Evolutionary conservation across 2,329 filamentous ascomycete genomes (phyloP).

Genomic region (Penicillium sclerotigenum): DNA sequence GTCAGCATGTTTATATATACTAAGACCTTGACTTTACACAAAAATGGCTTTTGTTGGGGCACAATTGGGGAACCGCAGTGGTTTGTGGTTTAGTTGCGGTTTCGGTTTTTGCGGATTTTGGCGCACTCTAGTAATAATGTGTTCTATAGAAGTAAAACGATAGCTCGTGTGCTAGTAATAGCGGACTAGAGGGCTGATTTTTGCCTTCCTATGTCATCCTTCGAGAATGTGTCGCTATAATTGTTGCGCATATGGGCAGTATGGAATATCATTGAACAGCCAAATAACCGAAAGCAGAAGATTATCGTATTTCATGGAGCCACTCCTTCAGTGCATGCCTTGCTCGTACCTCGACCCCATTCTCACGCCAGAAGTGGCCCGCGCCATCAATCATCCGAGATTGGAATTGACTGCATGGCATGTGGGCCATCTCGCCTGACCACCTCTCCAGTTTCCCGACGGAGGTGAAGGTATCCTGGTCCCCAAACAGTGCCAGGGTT

Average conservation of each 20-base stretch:
- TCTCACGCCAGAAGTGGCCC: constrained; percentile 63
- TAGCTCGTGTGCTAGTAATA: too few relatives aligned
- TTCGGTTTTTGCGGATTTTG: too few relatives aligned
- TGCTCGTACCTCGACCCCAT: constrained; percentile 46
- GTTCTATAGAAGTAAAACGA: too few relatives aligned
- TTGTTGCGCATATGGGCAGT: neutral
- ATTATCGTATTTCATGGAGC: constrained; percentile 27
- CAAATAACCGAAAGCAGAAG: neutral
- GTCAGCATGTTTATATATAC: too few relatives aligned
- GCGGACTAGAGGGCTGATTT: neutral
- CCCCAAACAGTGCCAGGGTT: constrained; percentile 71
- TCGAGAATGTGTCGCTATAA: neutral
- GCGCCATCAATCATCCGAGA: constrained; percentile 52
- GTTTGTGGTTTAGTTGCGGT: too few relatives aligned
- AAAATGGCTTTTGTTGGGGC: too few relatives aligned
- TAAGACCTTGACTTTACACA: too few relatives aligned
- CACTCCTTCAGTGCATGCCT: constrained; percentile 42
- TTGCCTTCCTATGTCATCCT: neutral
- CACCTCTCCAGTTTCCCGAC: constrained; percentile 64
- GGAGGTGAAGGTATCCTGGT: constrained; percentile 70
- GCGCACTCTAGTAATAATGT: too few relatives aligned
- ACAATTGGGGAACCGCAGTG: too few relatives aligned
- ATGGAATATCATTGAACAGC: neutral
- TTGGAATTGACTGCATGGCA: constrained; percentile 47
- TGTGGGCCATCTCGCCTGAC: constrained; percentile 53